Evolutionary conservation across 495 filamentous ascomycete species (phyloP), one percentile per base, ranked within the genome.

Genomic region (Immersiella caudata): DNA sequence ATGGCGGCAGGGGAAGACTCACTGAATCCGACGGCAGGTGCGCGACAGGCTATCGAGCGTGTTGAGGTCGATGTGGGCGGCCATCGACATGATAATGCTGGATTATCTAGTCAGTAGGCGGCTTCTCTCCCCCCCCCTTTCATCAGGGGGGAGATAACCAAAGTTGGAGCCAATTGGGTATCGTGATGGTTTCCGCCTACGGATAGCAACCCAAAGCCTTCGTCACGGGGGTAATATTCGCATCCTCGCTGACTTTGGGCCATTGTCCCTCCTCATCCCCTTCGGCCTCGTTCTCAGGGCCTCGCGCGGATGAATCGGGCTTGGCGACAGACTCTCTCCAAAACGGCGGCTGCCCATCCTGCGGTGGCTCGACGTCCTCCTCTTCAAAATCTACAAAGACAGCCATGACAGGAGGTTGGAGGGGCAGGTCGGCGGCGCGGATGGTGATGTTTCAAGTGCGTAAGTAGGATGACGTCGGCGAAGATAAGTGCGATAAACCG

Each of bases 181-280:
- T 62, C 50, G 51, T 83, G 70, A 68, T 69, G 73, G 71, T 74
- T 72, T 71, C 67, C 71, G 79, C 83, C 70, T 83, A 97, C 93
- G 93, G 93, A 85, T 97, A 97, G 81, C 92, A 95, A 70, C 89
- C 89, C 79, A 97, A 82, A 69, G 91, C 90, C 73, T 87, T 84
- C 33, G 92, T 90, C 81, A 94, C 89, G 63, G 83, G 82, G 79
- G 87, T 90, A 72, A 83, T 75, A 74, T 93, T 94, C 54, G 82
- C 86, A 79, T 87, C 87, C 60, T 84, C 80, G 72, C 82, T 80
- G 67, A 77, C 79, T 56, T 67, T 66, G 27, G 70, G 67, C 54
- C 68, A 64, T 52, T 70, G 64, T 67, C 68, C 74, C 52, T 69
- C 69, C 64, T 64, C 74, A 25, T 46, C 25, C 18, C 55, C 52